A percentile compares a stretch with the other conserved stretches of the same genome.
These are phyloP conservation scores for Acidomyces sp. DNA, from an alignment of 495 filamentous ascomycete species.

Conservation along the genomic window DNA sequence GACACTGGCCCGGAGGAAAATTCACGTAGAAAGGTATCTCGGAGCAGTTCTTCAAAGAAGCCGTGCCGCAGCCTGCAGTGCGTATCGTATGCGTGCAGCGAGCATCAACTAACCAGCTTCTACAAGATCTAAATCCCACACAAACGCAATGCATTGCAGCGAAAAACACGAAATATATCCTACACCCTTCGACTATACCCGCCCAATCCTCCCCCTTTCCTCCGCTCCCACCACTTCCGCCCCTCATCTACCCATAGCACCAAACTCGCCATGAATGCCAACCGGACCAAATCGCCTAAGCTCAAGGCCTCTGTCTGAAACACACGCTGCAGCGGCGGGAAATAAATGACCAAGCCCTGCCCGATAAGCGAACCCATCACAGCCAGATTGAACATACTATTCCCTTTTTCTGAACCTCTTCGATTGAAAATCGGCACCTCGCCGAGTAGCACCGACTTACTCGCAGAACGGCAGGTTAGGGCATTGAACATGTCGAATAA, in stretches of 20 bases:
- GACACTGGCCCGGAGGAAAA: too few species aligned
- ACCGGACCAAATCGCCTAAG: constrained; percentile 53
- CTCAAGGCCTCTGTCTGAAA: constrained; percentile 89
- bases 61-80: too few species aligned
- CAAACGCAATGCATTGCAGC: too few species aligned
- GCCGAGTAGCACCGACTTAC: constrained; percentile 73
- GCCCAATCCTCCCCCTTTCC: constrained; percentile 22
- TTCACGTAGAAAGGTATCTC: too few species aligned
- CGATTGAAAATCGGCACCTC: constrained; percentile 74
- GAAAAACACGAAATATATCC: too few species aligned
- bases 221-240: constrained; percentile 52
- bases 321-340: constrained; percentile 80
- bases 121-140: too few species aligned
- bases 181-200: constrained; percentile 38
- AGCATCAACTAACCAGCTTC: too few species aligned
- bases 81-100: too few species aligned
- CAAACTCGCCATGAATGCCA: constrained; percentile 63
- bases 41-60: too few species aligned
- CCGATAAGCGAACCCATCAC: constrained; percentile 72
- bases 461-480: constrained; percentile 79
- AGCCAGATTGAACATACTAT: constrained; percentile 92
- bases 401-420: too few species aligned
- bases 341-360: constrained; percentile 81
- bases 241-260: constrained; percentile 94
- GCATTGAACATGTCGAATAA: constrained; percentile 99